Conservation (phyloP, 106 monocot species). For the Cymbidium sinense region DNA sequence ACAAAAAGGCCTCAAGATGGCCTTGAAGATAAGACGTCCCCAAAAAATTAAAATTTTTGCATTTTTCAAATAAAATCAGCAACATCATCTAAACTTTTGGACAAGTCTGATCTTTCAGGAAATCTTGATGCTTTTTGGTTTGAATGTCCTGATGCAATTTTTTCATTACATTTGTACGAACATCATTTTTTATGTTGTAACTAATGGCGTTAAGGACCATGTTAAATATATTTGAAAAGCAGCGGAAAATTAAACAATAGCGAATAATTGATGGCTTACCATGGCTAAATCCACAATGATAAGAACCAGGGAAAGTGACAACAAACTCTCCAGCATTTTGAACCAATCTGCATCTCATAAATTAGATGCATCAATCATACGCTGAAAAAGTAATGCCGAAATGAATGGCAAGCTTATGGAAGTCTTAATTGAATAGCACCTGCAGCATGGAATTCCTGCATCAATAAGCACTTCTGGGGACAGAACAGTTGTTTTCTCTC, state of each 20-base stretch:
- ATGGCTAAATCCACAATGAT: slow-evolving; percentile 94
- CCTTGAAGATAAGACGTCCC: too few relatives aligned
- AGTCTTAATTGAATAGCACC: slow-evolving; percentile 25
- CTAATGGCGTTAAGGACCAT: neutral
- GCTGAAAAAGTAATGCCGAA: neutral
- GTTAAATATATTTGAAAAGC: neutral
- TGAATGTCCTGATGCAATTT: too few relatives aligned
- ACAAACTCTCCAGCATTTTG: slow-evolving; percentile 99
- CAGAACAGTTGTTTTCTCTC: slow-evolving; percentile 85
- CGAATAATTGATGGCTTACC: slow-evolving; percentile 30
- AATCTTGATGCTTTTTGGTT: too few relatives aligned
- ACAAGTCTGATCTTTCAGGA: too few relatives aligned
- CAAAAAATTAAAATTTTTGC: too few relatives aligned
- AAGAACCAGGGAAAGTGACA: slow-evolving; percentile 93
- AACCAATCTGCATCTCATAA: slow-evolving; percentile 60
- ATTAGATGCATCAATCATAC: neutral
- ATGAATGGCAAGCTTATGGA: neutral
- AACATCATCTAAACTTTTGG: too few relatives aligned
- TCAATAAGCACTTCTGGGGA: slow-evolving; percentile 76
- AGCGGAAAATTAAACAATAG: neutral
- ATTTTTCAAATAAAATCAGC: too few relatives aligned
- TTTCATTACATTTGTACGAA: neutral
- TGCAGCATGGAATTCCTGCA: slow-evolving; percentile 90
- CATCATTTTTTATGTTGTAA: neutral
- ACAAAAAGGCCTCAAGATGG: too few relatives aligned